These are phyloP conservation scores for Populus nigra DNA, from an alignment of 345 rosid species.

Conservation along the genomic window DNA sequence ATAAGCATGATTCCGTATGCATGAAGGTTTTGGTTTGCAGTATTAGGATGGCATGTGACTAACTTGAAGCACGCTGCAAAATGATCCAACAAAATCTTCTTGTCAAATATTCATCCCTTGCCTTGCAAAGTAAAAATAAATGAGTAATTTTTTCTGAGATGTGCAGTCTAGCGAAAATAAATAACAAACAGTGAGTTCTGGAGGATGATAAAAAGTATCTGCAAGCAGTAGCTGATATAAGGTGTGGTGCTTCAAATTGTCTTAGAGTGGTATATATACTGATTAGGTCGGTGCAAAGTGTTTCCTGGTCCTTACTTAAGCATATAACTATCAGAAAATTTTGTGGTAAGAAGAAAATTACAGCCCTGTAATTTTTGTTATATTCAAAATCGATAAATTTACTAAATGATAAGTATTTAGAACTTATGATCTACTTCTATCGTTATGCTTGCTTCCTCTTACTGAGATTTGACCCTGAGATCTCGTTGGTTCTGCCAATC, in stretches of 20 bases:
- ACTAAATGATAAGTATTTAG: too few relatives aligned
- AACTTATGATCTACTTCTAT: not conserved
- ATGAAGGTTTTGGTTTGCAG: slow-evolving; percentile 72
- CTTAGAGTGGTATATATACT: too few relatives aligned
- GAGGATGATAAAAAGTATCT: not conserved
- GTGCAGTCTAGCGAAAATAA: not conserved
- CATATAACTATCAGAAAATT: too few relatives aligned
- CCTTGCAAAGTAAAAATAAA: not conserved
- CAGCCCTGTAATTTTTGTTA: not conserved
- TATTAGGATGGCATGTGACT: slow-evolving; percentile 62
- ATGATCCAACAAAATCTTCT: slow-evolving; percentile 14
- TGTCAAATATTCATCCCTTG: not conserved
- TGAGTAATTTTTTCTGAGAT: not conserved
- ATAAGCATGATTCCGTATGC: slow-evolving; percentile 80
- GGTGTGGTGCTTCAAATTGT: not conserved
- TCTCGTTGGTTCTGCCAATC: too few relatives aligned
- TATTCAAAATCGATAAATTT: not conserved
- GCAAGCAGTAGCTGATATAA: not conserved
- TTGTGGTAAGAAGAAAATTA: not conserved
- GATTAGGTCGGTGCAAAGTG: not conserved
- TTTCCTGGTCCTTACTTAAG: not conserved
- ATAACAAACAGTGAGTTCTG: not conserved
- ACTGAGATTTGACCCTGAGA: not conserved
- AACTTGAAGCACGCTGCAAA: slow-evolving; percentile 80
- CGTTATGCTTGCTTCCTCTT: not conserved